Evolutionary conservation across 2,329 filamentous ascomycete genomes (phyloP), one percentile per base, ranked within the genome.

Genomic region (Pseudogymnoascus sp.): DNA sequence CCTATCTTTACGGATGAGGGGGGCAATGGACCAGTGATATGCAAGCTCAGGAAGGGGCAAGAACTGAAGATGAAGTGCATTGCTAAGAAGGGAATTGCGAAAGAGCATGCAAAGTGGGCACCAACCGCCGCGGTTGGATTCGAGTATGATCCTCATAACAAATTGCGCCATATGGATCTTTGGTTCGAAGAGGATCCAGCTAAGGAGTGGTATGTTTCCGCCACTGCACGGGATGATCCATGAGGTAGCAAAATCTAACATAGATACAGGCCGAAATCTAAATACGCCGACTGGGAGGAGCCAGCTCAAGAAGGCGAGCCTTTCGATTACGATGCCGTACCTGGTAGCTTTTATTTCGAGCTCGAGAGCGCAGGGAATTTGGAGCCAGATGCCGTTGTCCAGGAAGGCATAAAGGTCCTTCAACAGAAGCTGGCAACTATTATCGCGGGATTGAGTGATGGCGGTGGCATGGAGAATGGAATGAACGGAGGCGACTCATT

Each of bases 61-160:
- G 92, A 96, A 76, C 79, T 99, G 65, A 89, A 91, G 75, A 85
- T 99, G 73, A 90, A 85, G 66, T 97, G 93, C 74, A 89, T 97
- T 68, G 95, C 93, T 60, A 97, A 96, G 82, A 97, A 97, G 82
- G 95, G 95, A 1, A 97, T 97, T 68, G 93, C 93, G 38, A 99
- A 99, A 81, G 95, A 99, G 76, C 95, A 99, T 77, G 91, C 95
- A 8, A 99, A 99, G 77, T 99, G 95, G 95, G 90, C 91, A 71
- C 93, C 95, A 1, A 93, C 90, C 37, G 84, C 92, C 42, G 95
- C 95, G 3, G 88, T 99, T 42, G 93, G 91, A 23, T 99, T 99
- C 74, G 95, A 99, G 77, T 99, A 99, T 76, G 95, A 99, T 75
- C 95, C 95, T 65, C 90, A 96, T 76, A 99, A 99, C 79, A 97